Evolutionary conservation across 2,329 filamentous ascomycete genomes (phyloP).

Genomic region (Delphinella strobiligena): DNA sequence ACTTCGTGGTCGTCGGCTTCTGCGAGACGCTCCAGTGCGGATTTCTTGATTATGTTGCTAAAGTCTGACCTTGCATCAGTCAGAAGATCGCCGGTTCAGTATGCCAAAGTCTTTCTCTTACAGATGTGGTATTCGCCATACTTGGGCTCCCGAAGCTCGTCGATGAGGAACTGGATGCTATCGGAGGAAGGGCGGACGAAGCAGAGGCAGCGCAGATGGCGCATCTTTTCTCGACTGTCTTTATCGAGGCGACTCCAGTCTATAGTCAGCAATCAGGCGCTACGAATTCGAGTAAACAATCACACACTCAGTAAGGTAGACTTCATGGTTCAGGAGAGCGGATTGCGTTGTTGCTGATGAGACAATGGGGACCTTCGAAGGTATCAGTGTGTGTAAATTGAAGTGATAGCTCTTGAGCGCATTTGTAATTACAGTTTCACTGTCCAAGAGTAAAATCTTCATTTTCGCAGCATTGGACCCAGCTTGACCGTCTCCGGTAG

Average conservation of each 20-base stretch:
- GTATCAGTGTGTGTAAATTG: slow-evolving; percentile 12
- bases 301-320: slow-evolving; percentile 77
- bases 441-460: slow-evolving; percentile 93
- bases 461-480: slow-evolving; percentile 73
- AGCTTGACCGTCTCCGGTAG: slow-evolving; percentile 53
- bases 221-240: slow-evolving; percentile 85
- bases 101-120: slow-evolving; percentile 17
- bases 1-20: slow-evolving; percentile 98
- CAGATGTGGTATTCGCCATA: slow-evolving; percentile 95
- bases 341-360: slow-evolving; percentile 96
- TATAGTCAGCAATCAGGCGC: slow-evolving; percentile 5
- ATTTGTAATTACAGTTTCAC: slow-evolving; percentile 60
- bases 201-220: slow-evolving; percentile 85
- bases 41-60: slow-evolving; percentile 96
- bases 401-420: slow-evolving; percentile 9
- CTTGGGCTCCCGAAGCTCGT: slow-evolving; percentile 89
- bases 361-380: slow-evolving; percentile 62
- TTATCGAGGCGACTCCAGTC: slow-evolving; percentile 64
- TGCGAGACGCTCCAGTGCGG: slow-evolving; percentile 79
- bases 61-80: slow-evolving; percentile 48
- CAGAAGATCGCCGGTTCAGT: slow-evolving; percentile 16
- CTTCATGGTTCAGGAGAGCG: slow-evolving; percentile 84
- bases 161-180: slow-evolving; percentile 85
- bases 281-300: slow-evolving; percentile 4
- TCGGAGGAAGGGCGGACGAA: slow-evolving; percentile 86